These are phyloP conservation scores for Microcos paniculata DNA, from an alignment of 345 rosid genomes.

Conservation along the genomic window DNA sequence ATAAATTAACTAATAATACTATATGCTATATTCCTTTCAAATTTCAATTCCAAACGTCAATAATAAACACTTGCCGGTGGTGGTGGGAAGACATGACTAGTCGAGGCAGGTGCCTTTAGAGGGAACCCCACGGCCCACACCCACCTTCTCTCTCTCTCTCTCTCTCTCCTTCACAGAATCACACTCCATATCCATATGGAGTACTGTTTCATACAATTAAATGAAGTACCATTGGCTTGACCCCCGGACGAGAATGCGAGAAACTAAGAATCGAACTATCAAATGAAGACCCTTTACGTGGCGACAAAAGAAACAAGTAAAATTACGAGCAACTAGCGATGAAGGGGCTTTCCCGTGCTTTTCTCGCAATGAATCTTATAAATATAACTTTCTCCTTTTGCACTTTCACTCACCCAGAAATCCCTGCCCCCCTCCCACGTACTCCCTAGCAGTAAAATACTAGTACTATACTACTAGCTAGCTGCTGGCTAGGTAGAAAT, in stretches of 20 bases:
- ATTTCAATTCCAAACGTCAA: neutral
- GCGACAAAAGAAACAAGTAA: constrained; percentile 2
- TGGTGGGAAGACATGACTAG: neutral
- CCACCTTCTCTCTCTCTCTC: neutral
- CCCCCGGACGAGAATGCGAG: neutral
- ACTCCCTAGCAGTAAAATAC: neutral
- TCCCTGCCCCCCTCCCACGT: neutral
- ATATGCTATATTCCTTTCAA: constrained; percentile 9
- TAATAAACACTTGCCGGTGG: neutral
- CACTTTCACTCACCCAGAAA: neutral
- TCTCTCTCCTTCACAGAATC: neutral
- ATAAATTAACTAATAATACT: neutral
- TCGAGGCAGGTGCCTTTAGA: neutral
- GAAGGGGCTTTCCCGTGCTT: neutral
- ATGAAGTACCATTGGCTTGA: neutral
- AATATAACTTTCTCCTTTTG: neutral
- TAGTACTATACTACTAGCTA: too few relatives aligned
- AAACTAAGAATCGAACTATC: neutral
- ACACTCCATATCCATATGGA: neutral
- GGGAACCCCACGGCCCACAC: neutral
- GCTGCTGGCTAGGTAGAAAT: constrained; percentile 1
- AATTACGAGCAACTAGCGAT: neutral
- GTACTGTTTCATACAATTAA: too few relatives aligned
- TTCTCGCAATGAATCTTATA: neutral
- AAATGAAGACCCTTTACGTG: neutral